A percentile compares a stretch with the other conserved stretches of the same genome.
Conservation (phyloP, 2,329 filamentous ascomycete genomes). For the Trichoderma simmonsii region DNA sequence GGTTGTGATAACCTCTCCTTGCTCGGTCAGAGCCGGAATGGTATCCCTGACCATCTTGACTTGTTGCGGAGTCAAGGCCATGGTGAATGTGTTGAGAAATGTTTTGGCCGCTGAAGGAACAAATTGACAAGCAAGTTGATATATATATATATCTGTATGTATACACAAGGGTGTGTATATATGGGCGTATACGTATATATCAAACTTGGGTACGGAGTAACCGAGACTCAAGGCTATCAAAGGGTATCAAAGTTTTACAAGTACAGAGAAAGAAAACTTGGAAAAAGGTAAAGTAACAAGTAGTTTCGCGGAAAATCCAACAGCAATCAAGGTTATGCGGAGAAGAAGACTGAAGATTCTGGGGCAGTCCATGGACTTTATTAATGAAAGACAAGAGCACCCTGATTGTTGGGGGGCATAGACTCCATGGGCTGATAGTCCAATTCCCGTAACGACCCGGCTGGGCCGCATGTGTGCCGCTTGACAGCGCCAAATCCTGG, state of each 20-base stretch:
- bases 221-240: not conserved
- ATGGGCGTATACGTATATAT: not conserved
- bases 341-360: not conserved
- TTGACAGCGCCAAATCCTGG: not conserved
- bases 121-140: not conserved
- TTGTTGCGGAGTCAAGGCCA: conserved; percentile 52
- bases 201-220: not conserved
- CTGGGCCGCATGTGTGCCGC: conserved; percentile 7
- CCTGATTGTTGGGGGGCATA: not conserved
- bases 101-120: not conserved
- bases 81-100: conserved; percentile 13
- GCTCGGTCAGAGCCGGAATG: conserved; percentile 63
- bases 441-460: not conserved
- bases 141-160: not conserved
- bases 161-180: not conserved
- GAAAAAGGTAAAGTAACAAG: not conserved
- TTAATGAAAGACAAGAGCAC: not conserved
- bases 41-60: conserved; percentile 65
- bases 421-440: not conserved
- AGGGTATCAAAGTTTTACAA: not conserved
- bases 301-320: not conserved
- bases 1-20: conserved; percentile 66
- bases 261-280: not conserved
- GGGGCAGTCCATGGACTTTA: not conserved
- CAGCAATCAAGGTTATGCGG: not conserved